Conservation (phyloP, 257 asterid species). For the Penstemon davidsonii region DNA sequence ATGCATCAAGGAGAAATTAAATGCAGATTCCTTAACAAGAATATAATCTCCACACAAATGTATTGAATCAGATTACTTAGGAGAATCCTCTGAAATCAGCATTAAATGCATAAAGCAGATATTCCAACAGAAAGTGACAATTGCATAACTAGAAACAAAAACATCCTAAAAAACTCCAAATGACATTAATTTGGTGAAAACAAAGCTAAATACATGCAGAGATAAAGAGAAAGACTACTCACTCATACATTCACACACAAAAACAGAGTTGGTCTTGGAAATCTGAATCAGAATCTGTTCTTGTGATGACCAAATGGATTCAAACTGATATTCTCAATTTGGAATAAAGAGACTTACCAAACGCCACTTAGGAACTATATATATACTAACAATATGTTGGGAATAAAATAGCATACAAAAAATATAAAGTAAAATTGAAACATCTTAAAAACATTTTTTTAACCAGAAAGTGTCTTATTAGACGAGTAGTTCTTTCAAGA, state of each 20-base stretch:
- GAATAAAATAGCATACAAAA: neutral
- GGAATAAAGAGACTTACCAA: neutral
- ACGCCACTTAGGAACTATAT: neutral
- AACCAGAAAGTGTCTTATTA: no score
- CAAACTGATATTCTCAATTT: neutral
- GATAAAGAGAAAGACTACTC: constrained; percentile 28
- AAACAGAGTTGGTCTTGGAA: constrained; percentile 17
- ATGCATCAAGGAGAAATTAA: neutral
- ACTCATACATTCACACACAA: neutral
- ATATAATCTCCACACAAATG: constrained; percentile 1
- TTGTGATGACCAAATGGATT: constrained; percentile 22
- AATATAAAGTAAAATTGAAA: neutral
- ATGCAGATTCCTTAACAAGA: constrained; percentile 16
- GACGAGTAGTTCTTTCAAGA: no score
- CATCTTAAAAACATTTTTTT: neutral
- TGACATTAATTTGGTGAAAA: constrained; percentile 33
- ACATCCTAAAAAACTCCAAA: constrained; percentile 36
- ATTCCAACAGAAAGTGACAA: constrained; percentile 48
- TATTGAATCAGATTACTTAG: constrained; percentile 23
- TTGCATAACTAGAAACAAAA: constrained; percentile 28
- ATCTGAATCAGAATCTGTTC: constrained; percentile 19
- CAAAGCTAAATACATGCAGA: constrained; percentile 20
- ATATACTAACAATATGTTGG: neutral
- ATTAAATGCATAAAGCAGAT: constrained; percentile 43
- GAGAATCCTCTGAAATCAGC: constrained; percentile 31